Conservation (phyloP, 495 filamentous ascomycete species). For the Penicillium malachiteum region DNA sequence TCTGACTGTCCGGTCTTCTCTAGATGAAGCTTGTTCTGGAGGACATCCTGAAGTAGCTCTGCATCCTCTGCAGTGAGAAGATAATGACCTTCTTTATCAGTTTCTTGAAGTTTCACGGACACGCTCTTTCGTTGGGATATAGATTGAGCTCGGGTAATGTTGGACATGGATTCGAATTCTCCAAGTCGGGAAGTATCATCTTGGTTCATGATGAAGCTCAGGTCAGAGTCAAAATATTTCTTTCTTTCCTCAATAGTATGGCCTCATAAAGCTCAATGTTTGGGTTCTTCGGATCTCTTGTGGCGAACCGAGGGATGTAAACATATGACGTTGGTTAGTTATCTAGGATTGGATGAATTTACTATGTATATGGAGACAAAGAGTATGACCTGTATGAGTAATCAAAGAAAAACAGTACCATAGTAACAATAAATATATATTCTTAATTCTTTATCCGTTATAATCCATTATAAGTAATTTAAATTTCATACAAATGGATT, state of each 20-base stretch:
- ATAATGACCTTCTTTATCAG: conserved; percentile 45
- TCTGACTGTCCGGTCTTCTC: conserved; percentile 41
- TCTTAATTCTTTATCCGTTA: too few species aligned
- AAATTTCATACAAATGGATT: too few species aligned
- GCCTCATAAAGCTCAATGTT: neutral
- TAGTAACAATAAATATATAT: too few species aligned
- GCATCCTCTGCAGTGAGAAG: conserved; percentile 57
- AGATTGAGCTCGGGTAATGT: neutral
- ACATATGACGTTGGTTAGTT: conserved; percentile 14
- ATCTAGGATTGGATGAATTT: too few species aligned
- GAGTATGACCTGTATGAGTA: too few species aligned
- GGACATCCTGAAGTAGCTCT: conserved; percentile 44
- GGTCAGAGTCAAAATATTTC: neutral
- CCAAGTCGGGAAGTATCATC: neutral
- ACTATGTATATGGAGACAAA: too few species aligned
- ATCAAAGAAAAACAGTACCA: too few species aligned
- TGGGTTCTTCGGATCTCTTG: conserved; percentile 12
- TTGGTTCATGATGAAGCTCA: neutral
- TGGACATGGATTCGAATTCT: conserved; percentile 1
- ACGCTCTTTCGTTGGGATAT: conserved; percentile 13
- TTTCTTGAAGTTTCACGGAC: conserved; percentile 47
- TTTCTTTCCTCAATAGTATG: neutral
- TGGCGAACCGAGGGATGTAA: conserved; percentile 12
- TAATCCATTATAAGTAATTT: too few species aligned
- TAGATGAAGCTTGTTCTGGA: conserved; percentile 25